Conservation (phyloP, 2,329 filamentous ascomycete genomes). For the Pleurostoma richardsiae region DNA sequence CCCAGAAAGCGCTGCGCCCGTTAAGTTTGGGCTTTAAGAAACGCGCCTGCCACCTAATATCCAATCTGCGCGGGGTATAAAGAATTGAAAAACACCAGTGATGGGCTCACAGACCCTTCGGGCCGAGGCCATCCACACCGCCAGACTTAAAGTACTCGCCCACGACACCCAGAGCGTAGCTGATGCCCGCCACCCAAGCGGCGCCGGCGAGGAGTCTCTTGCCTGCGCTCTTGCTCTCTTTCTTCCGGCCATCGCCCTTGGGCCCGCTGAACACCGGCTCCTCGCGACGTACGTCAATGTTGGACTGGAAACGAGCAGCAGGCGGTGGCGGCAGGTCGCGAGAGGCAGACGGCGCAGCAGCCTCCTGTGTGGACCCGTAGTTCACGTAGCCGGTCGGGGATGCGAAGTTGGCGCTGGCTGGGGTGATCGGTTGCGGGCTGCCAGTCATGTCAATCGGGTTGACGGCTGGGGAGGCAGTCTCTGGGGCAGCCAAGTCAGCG, state of each 20-base stretch:
- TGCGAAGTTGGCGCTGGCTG: conserved; percentile 52
- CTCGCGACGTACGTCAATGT: conserved; percentile 37
- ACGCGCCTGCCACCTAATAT: no score
- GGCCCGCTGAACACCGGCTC: conserved; percentile 42
- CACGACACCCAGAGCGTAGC: conserved; percentile 55
- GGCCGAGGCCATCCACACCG: conserved; percentile 34
- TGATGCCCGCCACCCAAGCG: conserved; percentile 46
- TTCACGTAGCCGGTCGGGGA: conserved; percentile 64
- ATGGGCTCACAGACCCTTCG: conserved; percentile 11
- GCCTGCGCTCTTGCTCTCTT: conserved; percentile 30
- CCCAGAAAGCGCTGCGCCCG: no score
- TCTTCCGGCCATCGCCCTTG: not conserved
- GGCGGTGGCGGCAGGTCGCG: conserved; percentile 24
- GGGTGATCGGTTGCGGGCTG: conserved; percentile 24
- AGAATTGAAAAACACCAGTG: no score
- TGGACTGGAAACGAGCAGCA: conserved; percentile 27
- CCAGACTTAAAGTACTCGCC: conserved; percentile 51
- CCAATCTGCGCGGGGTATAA: no score
- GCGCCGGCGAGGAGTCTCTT: conserved; percentile 50
- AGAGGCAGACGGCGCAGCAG: not conserved
- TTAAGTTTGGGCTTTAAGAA: no score
- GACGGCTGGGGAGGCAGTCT: conserved; percentile 17
- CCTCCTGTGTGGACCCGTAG: conserved; percentile 32
- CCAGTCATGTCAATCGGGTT: conserved; percentile 59
- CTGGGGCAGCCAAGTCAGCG: not conserved